Evolutionary conservation across 73 alveolate genomes (phyloP).

Genomic region (Blepharisma stoltei): DNA sequence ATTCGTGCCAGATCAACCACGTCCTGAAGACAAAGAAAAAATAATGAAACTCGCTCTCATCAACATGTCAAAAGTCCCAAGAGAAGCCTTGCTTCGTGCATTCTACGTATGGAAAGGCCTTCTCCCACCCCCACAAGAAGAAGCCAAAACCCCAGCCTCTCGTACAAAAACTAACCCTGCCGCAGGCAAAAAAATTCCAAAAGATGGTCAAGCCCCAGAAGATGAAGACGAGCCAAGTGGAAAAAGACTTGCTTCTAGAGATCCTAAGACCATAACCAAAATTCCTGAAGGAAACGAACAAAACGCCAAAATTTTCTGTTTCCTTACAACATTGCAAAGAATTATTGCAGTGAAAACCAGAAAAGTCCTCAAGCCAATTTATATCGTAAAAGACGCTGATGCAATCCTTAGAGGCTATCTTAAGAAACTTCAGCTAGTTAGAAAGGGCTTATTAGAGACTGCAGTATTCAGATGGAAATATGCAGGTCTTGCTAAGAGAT

Average conservation of each 20-base stretch:
- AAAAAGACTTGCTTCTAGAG: too few species aligned
- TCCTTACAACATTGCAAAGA: not conserved
- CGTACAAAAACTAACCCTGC: too few species aligned
- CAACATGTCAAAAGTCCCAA: not conserved
- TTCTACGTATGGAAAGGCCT: conserved; percentile 3
- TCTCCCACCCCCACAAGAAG: not conserved
- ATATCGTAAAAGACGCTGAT: conserved; percentile 24
- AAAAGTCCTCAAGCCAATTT: conserved; percentile 18
- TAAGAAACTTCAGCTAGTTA: not conserved
- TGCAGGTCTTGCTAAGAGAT: not conserved
- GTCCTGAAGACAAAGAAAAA: not conserved
- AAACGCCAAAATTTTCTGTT: not conserved
- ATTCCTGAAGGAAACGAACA: too few species aligned
- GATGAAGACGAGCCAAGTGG: too few species aligned
- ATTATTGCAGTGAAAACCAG: not conserved
- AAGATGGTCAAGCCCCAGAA: too few species aligned
- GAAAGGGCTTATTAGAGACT: not conserved
- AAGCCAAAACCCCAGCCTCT: not conserved
- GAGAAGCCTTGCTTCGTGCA: not conserved
- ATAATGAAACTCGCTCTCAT: not conserved
- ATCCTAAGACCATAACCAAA: too few species aligned
- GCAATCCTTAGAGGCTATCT: conserved; percentile 3
- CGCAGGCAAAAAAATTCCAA: too few species aligned
- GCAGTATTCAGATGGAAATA: conserved; percentile 15
- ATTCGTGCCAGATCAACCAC: not conserved